phyloP scores from a whole-genome alignment of 768 basidiomycete species.

The Nevesoporus exiguus region DNA sequence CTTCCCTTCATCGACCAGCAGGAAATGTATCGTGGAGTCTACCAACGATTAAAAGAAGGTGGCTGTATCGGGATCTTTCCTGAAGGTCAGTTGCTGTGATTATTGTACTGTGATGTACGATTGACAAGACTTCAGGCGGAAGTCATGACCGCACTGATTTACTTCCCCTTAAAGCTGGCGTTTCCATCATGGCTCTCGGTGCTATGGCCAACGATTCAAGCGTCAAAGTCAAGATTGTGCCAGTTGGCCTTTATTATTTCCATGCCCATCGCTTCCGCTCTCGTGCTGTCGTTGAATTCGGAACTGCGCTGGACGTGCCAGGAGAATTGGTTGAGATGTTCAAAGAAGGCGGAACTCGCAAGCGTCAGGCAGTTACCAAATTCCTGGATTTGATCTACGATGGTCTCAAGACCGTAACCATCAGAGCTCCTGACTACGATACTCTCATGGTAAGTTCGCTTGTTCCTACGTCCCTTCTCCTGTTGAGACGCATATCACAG shows the following conservation, averaged over 20 bases:
- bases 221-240: slow-evolving; percentile 87
- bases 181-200: slow-evolving; percentile 96
- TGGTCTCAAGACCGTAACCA: slow-evolving; percentile 90
- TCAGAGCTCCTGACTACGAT: slow-evolving; percentile 95
- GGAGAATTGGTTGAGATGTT: slow-evolving; percentile 84
- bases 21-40: slow-evolving; percentile 92
- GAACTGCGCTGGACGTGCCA: slow-evolving; percentile 90
- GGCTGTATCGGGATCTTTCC: slow-evolving; percentile 97
- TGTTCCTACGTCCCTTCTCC: neutral
- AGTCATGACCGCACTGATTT: slow-evolving; percentile 97
- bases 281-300: slow-evolving; percentile 96
- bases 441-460: slow-evolving; percentile 82
- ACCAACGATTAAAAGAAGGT: slow-evolving; percentile 77
- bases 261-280: slow-evolving; percentile 88
- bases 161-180: slow-evolving; percentile 94
- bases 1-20: slow-evolving; percentile 91
- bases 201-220: slow-evolving; percentile 91
- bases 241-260: slow-evolving; percentile 75
- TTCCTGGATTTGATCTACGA: slow-evolving; percentile 91
- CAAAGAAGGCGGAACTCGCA: slow-evolving; percentile 81
- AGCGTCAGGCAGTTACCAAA: slow-evolving; percentile 86
- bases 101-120: neutral
- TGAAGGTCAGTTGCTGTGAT: slow-evolving; percentile 62
- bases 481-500: slow-evolving; percentile 37
- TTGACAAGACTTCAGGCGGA: slow-evolving; percentile 59